phyloP scores from a whole-genome alignment of 1,139 yeast species.

The Nakaseomyces bracarensis region DNA sequence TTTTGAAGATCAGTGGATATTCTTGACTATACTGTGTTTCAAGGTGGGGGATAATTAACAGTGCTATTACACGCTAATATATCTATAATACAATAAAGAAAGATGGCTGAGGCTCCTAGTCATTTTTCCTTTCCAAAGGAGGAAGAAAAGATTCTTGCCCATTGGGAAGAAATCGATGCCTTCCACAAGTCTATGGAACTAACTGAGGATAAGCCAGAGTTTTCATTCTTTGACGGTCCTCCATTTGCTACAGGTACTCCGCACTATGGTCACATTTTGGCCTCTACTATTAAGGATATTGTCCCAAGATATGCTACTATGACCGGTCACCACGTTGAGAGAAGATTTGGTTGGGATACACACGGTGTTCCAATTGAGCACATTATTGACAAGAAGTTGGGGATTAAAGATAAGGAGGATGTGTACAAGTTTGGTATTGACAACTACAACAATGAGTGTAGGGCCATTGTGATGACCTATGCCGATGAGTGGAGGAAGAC shows the following conservation, averaged over 20 bases:
- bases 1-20: no score
- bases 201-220: constrained; percentile 77
- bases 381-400: constrained; percentile 94
- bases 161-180: constrained; percentile 89
- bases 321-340: constrained; percentile 93
- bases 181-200: constrained; percentile 79
- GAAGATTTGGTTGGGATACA: constrained; percentile 99
- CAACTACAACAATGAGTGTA: constrained; percentile 88
- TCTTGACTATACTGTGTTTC: neutral
- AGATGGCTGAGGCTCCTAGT: constrained; percentile 6
- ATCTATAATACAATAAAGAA: neutral
- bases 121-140: constrained; percentile 65
- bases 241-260: constrained; percentile 99
- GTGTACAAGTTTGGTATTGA: constrained; percentile 90
- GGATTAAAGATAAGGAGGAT: constrained; percentile 87
- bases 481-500: constrained; percentile 92
- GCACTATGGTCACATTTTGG: constrained; percentile 94
- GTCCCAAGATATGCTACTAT: constrained; percentile 96
- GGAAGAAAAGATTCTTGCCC: constrained; percentile 69
- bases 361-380: constrained; percentile 98
- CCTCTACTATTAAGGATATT: constrained; percentile 94
- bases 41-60: neutral
- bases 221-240: constrained; percentile 96
- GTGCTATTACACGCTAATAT: neutral
- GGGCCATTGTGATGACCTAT: constrained; percentile 94